These are phyloP conservation scores for Botryosphaeria dothidea DNA, from an alignment of 2,329 filamentous ascomycete genomes.

Conservation along the genomic window DNA sequence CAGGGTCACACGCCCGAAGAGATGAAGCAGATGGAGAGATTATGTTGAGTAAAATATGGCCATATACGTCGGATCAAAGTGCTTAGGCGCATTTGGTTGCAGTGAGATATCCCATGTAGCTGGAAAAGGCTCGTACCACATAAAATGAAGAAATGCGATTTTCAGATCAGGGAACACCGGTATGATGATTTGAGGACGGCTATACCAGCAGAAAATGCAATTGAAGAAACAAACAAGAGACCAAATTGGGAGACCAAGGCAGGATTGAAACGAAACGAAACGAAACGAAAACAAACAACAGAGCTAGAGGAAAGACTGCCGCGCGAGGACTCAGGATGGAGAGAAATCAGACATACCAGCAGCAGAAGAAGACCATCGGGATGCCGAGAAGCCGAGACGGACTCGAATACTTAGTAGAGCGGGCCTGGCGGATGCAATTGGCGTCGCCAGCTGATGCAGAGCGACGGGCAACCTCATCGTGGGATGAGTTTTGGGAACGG, in stretches of 20 bases:
- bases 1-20: neutral
- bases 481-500: neutral
- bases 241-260: neutral
- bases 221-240: neutral
- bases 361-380: conserved; percentile 10
- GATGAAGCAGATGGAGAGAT: neutral
- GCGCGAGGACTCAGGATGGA: neutral
- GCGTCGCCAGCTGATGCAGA: neutral
- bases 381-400: neutral
- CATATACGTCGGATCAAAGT: neutral
- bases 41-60: neutral
- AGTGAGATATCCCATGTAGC: neutral
- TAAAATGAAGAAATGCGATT: neutral
- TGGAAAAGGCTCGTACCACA: no score
- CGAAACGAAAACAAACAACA: neutral
- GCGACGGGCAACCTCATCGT: conserved; percentile 15
- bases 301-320: neutral
- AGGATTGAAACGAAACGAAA: neutral
- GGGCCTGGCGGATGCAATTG: conserved; percentile 1
- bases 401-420: neutral
- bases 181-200: neutral
- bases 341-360: neutral
- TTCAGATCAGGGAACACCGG: neutral
- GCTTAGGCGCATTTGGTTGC: neutral
- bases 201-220: neutral